phyloP scores from a whole-genome alignment of 2,329 filamentous ascomycete genomes.

The Botrytis aclada region DNA sequence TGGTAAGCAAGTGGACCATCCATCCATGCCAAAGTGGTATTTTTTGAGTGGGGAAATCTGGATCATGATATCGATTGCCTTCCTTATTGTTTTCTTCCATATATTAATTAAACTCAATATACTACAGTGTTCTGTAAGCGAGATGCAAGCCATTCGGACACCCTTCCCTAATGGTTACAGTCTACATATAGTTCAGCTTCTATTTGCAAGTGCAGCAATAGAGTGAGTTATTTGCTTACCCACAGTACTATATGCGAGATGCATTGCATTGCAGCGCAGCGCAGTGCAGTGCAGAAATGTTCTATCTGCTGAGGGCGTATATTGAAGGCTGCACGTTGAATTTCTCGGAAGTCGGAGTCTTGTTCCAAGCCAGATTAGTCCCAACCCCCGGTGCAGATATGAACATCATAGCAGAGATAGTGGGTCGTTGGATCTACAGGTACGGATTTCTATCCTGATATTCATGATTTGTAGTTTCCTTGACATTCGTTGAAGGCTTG shows the following conservation, averaged over 20 bases:
- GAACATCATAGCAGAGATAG: not conserved
- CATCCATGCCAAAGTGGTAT: not conserved
- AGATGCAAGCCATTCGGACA: not conserved
- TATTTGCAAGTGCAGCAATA: not conserved
- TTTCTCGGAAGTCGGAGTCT: not conserved
- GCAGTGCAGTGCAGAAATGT: not conserved
- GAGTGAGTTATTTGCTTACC: not conserved
- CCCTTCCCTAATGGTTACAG: not conserved
- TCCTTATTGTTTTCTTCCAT: not conserved
- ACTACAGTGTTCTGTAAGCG: not conserved
- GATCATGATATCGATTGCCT: not conserved
- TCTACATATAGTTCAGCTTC: not conserved
- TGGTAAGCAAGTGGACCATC: not conserved
- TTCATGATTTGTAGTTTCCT: not conserved
- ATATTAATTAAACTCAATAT: not conserved
- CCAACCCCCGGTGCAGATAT: not conserved
- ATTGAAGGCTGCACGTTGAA: not conserved
- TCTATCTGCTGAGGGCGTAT: not conserved
- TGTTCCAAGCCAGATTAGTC: not conserved
- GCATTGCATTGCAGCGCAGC: not conserved
- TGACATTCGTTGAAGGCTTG: not conserved
- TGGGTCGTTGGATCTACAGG: slow-evolving; percentile 1
- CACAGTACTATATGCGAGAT: not conserved
- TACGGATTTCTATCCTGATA: not conserved
- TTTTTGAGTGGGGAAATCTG: not conserved